Base-by-base conservation (phyloP, 2,329 filamentous ascomycete genomes). In the Paracoccidioides lutzii region DNA sequence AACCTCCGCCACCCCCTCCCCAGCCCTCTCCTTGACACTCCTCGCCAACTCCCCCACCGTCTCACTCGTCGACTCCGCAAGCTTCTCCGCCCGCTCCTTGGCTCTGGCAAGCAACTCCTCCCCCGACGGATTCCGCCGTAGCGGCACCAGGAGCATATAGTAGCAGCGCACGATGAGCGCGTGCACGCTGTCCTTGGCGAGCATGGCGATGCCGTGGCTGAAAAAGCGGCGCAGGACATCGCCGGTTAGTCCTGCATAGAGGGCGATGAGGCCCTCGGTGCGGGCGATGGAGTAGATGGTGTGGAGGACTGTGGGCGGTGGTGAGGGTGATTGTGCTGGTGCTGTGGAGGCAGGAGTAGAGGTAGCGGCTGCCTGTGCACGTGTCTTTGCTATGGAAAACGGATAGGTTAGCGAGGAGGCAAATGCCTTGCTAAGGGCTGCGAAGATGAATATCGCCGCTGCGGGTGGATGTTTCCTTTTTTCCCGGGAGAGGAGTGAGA, bases 161-260 rank as follows among this genome's bases (percentile, higher is more conserved):
- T 91, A 94, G 4, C 84, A 63, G 59, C 81, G 81, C 57, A 94
- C 80, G 55, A 95, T 81, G 14, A 84, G 69, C 33, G 80, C 76
- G 67, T 95, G 87, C 7, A 93, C 80, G 4, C 80, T 73, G 55
- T 91, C 87, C 70, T 95, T 95, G 57, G 87, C 82, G 54, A 91
- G 74, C 87, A 95, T 95, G 0, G 89, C 91, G 53, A 90, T 79
- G 0, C 90, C 90, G 64, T 95, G 89, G 28, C 82, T 84, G 64
- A 95, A 84, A 72, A 95, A 94, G 0, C 87, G 86, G 64, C 90
- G 90, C 7, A 90, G 70, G 3, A 95, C 76, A 69, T 94, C 88
- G 4, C 83, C 87, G 12, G 77, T 78, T 0, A 95, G 74, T 4
- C 89, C 90, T 51, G 85, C 81, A 66, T 94, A 95, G 7, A 95